phyloP scores from a whole-genome alignment of 352 stramenopile genomes.

The Phytophthora meadii region DNA sequence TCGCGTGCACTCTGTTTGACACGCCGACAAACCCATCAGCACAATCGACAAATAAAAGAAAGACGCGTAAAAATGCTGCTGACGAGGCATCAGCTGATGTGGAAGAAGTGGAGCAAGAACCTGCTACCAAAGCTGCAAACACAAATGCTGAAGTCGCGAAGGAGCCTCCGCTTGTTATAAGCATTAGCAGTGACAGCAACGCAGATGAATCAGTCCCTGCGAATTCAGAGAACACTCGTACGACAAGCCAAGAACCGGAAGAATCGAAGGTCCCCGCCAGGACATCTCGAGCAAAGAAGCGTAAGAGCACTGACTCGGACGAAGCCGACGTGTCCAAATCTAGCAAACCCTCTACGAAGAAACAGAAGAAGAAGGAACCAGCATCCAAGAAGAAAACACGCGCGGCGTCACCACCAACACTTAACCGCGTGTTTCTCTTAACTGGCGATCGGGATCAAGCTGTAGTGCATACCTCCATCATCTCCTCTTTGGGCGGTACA shows the following conservation, averaged over 20 bases:
- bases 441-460: constrained; percentile 79
- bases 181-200: constrained; percentile 33
- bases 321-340: constrained; percentile 17
- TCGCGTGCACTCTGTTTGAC: constrained; percentile 62
- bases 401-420: constrained; percentile 14
- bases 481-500: constrained; percentile 64
- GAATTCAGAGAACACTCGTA: constrained; percentile 3
- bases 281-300: constrained; percentile 36
- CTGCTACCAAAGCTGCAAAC: constrained; percentile 15
- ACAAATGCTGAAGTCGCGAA: constrained; percentile 21
- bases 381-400: constrained; percentile 8
- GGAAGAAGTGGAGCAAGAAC: constrained; percentile 34
- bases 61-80: constrained; percentile 22
- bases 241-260: constrained; percentile 20
- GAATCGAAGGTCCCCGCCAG: constrained; percentile 26
- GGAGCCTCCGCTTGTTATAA: constrained; percentile 27
- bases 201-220: constrained; percentile 20
- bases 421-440: constrained; percentile 67
- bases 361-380: constrained; percentile 44
- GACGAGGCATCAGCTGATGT: constrained; percentile 20
- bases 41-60: constrained; percentile 26
- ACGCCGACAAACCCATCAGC: constrained; percentile 50
- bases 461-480: constrained; percentile 78
- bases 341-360: constrained; percentile 29
- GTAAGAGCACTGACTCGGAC: constrained; percentile 27